These are phyloP conservation scores for Arctium lappa DNA, from an alignment of 129 eudicot species.

Conservation along the genomic window DNA sequence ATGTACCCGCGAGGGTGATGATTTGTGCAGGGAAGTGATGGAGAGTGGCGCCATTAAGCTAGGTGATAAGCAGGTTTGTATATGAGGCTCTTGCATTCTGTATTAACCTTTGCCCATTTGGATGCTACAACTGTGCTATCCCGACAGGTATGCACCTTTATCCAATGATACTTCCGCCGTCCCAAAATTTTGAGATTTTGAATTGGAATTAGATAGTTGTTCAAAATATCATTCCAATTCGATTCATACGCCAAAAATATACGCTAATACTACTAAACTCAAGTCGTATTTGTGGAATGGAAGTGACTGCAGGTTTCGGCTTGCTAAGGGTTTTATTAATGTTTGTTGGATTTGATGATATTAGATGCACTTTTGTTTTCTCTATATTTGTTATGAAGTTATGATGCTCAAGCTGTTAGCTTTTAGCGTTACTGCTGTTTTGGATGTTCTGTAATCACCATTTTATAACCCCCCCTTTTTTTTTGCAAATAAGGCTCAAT, in stretches of 20 bases:
- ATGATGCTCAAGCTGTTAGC: neutral
- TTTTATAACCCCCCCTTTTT: no score
- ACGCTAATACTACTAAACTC: neutral
- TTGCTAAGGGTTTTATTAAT: neutral
- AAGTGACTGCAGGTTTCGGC: neutral
- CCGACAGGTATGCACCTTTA: constrained; percentile 13
- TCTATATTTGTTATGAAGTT: neutral
- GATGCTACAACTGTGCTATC: constrained; percentile 45
- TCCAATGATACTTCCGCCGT: no score
- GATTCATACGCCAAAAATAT: neutral
- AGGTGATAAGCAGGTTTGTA: constrained; percentile 83
- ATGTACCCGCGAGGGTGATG: constrained; percentile 50
- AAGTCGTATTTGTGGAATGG: neutral
- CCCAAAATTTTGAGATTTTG: neutral
- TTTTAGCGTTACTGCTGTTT: neutral
- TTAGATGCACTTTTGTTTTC: neutral
- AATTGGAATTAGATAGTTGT: neutral
- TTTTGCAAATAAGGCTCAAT: neutral
- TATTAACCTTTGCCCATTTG: constrained; percentile 39
- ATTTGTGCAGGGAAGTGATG: constrained; percentile 48
- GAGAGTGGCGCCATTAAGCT: constrained; percentile 99
- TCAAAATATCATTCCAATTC: neutral
- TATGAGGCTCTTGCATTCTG: neutral
- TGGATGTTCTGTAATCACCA: neutral
- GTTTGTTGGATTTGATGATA: neutral